Evolutionary conservation across 352 stramenopile species (phyloP).

Genomic region (Globisporangium paroecandrum): DNA sequence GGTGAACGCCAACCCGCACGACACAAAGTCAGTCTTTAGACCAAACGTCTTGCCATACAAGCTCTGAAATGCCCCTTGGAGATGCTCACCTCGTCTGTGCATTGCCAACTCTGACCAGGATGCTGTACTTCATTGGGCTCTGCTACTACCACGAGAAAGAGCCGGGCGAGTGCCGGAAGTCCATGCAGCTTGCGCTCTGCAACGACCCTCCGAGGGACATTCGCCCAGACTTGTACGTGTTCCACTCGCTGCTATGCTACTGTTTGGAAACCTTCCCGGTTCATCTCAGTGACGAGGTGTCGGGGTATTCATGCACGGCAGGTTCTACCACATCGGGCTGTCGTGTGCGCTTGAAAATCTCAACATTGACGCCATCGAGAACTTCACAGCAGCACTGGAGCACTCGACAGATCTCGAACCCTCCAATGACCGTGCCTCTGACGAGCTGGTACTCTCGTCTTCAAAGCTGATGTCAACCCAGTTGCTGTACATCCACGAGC

Average conservation of each 20-base stretch:
- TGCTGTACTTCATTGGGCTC: conserved; percentile 64
- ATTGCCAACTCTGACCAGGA: conserved; percentile 17
- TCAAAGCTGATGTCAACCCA: conserved; percentile 18
- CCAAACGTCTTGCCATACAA: neutral
- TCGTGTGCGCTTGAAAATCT: conserved; percentile 42
- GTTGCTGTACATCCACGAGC: conserved; percentile 65
- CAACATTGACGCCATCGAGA: conserved; percentile 64
- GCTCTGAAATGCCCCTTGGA: neutral
- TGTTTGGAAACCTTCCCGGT: neutral
- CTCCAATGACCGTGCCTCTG: neutral
- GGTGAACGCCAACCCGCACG: conserved; percentile 27
- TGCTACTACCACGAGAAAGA: conserved; percentile 59
- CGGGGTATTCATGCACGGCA: conserved; percentile 14
- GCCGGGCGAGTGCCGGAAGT: conserved; percentile 40
- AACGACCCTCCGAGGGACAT: conserved; percentile 25
- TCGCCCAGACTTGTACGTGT: conserved; percentile 59
- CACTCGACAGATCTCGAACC: conserved; percentile 17
- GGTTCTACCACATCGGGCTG: conserved; percentile 73
- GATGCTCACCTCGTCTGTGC: neutral
- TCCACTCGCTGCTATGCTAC: neutral
- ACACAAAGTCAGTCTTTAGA: conserved; percentile 21
- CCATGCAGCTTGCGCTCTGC: conserved; percentile 40
- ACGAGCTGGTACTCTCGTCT: conserved; percentile 1
- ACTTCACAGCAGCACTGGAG: conserved; percentile 50
- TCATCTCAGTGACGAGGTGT: neutral